A percentile compares a stretch with the other conserved stretches of the same genome.
Conservation (phyloP, 2,329 filamentous ascomycete genomes). For the Fusarium sp. region DNA sequence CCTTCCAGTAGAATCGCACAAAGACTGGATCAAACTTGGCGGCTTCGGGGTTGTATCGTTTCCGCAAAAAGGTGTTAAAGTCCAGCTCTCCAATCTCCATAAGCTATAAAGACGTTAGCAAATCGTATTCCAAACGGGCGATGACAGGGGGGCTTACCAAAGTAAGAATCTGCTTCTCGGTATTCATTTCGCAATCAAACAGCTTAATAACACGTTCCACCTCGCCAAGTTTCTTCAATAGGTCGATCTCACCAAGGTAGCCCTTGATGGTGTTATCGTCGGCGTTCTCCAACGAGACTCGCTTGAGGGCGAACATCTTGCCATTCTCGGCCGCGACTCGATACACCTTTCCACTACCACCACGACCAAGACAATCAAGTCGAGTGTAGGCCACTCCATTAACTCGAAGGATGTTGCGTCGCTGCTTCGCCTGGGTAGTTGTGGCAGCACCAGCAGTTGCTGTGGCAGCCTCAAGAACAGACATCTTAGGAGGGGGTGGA, state of each 20-base stretch:
- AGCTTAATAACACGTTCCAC: conserved; percentile 91
- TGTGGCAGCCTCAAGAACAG: conserved; percentile 89
- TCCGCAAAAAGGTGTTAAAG: conserved; percentile 82
- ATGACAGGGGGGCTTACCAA: conserved; percentile 66
- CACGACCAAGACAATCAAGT: conserved; percentile 87
- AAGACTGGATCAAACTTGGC: conserved; percentile 86
- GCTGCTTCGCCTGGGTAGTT: conserved; percentile 74
- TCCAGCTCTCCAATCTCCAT: conserved; percentile 98
- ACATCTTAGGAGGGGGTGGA: conserved; percentile 94
- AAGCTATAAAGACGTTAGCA: conserved; percentile 61
- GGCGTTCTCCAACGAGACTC: conserved; percentile 87
- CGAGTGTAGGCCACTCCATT: conserved; percentile 92
- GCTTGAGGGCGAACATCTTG: conserved; percentile 92
- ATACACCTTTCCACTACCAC: conserved; percentile 93
- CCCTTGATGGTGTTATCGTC: conserved; percentile 84
- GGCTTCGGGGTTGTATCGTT: conserved; percentile 73
- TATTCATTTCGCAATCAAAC: conserved; percentile 92
- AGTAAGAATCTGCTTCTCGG: conserved; percentile 86
- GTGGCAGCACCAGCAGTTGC: conserved; percentile 80
- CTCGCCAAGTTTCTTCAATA: conserved; percentile 80
- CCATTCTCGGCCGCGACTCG: conserved; percentile 97
- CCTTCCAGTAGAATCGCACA: conserved; percentile 98
- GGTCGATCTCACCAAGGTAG: conserved; percentile 94
- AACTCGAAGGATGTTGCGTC: conserved; percentile 82
- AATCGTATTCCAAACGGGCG: not conserved